Evolutionary conservation across 768 basidiomycete species (phyloP).

Genomic region (Suillus subluteus): DNA sequence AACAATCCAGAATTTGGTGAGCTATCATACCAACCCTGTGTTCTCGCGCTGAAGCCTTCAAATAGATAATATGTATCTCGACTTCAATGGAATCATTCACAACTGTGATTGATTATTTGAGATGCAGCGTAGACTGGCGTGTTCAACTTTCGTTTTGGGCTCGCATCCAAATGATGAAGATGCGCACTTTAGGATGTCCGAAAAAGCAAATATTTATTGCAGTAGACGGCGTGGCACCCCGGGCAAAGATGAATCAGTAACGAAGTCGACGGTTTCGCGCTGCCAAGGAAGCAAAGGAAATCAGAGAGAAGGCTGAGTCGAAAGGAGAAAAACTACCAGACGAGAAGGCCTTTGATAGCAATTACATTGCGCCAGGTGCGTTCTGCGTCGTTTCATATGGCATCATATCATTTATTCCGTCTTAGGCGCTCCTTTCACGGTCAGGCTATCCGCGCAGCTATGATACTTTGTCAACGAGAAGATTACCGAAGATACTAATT

Average conservation of each 20-base stretch:
- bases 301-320: conserved; percentile 81
- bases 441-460: conserved; percentile 85
- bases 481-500: conserved; percentile 95
- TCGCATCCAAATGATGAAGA: conserved; percentile 98
- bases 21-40: conserved; percentile 19
- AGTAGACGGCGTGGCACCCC: conserved; percentile 94
- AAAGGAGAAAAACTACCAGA: conserved; percentile 92
- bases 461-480: conserved; percentile 98
- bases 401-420: conserved; percentile 4
- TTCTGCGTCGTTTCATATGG: conserved; percentile 8
- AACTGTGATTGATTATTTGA: conserved; percentile 50
- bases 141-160: conserved; percentile 40
- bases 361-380: conserved; percentile 97
- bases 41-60: conserved; percentile 19
- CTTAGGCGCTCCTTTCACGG: conserved; percentile 94
- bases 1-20: conserved; percentile 97
- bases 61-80: conserved; percentile 87
- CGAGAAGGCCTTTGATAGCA: conserved; percentile 96
- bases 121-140: not conserved
- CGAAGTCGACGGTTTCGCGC: conserved; percentile 92
- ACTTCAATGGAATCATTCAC: conserved; percentile 94
- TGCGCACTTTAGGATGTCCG: conserved; percentile 92
- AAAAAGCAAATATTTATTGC: conserved; percentile 99
- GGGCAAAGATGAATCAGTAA: conserved; percentile 99
- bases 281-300: conserved; percentile 89